These are phyloP conservation scores for Arthrobotrys musiformis DNA, from an alignment of 2,329 filamentous ascomycete species.

Conservation along the genomic window DNA sequence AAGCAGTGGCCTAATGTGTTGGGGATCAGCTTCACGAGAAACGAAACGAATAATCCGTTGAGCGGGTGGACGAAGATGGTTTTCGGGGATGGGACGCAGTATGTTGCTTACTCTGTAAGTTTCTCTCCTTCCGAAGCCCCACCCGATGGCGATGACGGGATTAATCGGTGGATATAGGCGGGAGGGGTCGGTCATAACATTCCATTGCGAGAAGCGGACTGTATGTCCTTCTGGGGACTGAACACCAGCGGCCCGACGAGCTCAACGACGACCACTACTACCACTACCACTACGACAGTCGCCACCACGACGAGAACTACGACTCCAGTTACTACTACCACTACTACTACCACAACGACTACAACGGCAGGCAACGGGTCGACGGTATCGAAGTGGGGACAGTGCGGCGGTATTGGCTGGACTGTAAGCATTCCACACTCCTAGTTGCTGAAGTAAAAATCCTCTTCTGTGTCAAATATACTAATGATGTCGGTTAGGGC, in stretches of 20 bases:
- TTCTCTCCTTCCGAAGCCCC: constrained; percentile 4
- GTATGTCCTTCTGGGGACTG: constrained; percentile 29
- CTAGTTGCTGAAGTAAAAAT: not conserved
- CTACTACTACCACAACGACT: constrained; percentile 24
- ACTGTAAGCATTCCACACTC: constrained; percentile 34
- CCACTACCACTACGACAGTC: constrained; percentile 30
- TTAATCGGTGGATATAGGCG: constrained; percentile 6
- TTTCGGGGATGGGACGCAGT: constrained; percentile 57
- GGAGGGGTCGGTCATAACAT: constrained; percentile 32
- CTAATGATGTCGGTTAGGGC: constrained; percentile 3
- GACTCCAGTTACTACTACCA: not conserved
- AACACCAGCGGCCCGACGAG: constrained; percentile 34
- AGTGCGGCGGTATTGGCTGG: constrained; percentile 57
- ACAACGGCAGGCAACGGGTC: constrained; percentile 28
- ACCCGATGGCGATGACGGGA: constrained; percentile 22
- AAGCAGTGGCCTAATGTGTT: constrained; percentile 70
- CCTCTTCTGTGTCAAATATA: not conserved
- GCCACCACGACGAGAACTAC: not conserved
- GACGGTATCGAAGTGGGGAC: constrained; percentile 15
- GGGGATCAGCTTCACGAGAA: constrained; percentile 61
- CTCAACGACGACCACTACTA: constrained; percentile 2
- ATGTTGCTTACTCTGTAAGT: constrained; percentile 36
- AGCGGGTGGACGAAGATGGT: constrained; percentile 57
- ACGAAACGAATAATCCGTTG: constrained; percentile 51
- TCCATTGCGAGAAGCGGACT: constrained; percentile 12